Conservation (phyloP, 352 stramenopile genomes). For the Phytophthora syringae region DNA sequence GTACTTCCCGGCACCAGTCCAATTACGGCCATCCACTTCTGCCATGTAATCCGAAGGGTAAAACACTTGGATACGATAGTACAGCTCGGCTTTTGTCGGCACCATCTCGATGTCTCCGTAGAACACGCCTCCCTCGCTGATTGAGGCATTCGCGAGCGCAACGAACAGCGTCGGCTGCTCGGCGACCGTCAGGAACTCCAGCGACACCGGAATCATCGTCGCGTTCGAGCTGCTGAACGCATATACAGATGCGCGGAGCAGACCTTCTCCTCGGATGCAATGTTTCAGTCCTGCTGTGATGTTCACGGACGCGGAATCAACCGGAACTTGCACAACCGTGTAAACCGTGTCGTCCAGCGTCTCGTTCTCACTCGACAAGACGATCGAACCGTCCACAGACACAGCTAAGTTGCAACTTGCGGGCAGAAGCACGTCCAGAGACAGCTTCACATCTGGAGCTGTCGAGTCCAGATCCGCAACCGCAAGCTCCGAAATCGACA, state of each 20-base stretch:
- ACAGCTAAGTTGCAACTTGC: conserved; percentile 13
- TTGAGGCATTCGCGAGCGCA: conserved; percentile 8
- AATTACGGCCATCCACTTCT: background rate
- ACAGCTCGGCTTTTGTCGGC: conserved; percentile 29
- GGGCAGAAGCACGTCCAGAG: conserved; percentile 23
- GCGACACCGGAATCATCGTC: conserved; percentile 15
- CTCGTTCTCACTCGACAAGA: conserved; percentile 11
- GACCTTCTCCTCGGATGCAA: background rate
- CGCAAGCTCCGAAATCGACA: conserved; percentile 26
- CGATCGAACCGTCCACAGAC: conserved; percentile 9
- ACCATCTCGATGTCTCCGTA: conserved; percentile 15
- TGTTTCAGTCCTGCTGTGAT: conserved; percentile 12
- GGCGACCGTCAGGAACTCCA: conserved; percentile 31
- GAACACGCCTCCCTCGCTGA: conserved; percentile 21
- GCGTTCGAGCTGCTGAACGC: conserved; percentile 34
- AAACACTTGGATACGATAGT: conserved; percentile 25
- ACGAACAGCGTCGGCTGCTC: conserved; percentile 17
- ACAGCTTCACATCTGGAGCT: conserved; percentile 18
- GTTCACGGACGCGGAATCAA: conserved; percentile 15
- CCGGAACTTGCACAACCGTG: conserved; percentile 13
- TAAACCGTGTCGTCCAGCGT: conserved; percentile 10
- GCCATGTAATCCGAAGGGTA: conserved; percentile 17
- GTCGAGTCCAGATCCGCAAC: conserved; percentile 14
- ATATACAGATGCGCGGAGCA: conserved; percentile 29
- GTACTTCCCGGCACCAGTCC: background rate